Evolutionary conservation across 1,284 basidiomycete genomes (phyloP), one percentile per base, ranked within the genome.

Genomic region (Stygiomarasmius scandens): DNA sequence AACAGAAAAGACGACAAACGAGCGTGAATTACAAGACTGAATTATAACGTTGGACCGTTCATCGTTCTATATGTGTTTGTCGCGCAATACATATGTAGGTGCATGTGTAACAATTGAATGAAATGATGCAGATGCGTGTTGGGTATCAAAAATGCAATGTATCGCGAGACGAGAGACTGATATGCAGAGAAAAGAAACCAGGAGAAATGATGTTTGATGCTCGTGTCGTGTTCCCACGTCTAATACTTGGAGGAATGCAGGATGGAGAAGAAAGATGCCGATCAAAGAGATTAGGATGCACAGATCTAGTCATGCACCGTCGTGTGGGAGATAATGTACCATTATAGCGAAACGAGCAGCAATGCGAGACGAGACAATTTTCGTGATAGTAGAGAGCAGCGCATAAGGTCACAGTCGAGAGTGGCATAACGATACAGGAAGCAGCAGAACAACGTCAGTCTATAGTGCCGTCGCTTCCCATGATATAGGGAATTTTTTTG

Each of bases 281-380:
- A 62, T 60, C 60, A 62, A 61, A 59, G 59, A 51, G 53, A 64
- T 64, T 64, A 66, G 61, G 58, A 47, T 50, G 54, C 48, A 22
- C 22, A 49, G 36, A 56, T 56, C 25, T 38, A 51, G 36, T 19
- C 45, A 53, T 50, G 50, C 55, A 58, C 56, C 49, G 54, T 32
- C 50, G 34, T 56, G 58, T 47, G 52, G 52, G 54, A 49, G 14
- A 36, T 48, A 52, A 29, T 52, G 48, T 58, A 54, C 43, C 55
- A 54, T 56, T 44, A 73, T 76, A 75, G 77, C 74, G 77, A 81
- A 77, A 82, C 82, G 77, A 74, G 64, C 66, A 66, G 71, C 78
- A 77, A 78, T n/a, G 80, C 78, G 82, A 85, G 82, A 86, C 83
- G 79, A 81, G 79, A 79, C 77, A 73, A 71, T 66, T 66, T 65